Base-by-base conservation (phyloP, 805 yeast genomes). In the Blastobotrys mokoenaii region DNA sequence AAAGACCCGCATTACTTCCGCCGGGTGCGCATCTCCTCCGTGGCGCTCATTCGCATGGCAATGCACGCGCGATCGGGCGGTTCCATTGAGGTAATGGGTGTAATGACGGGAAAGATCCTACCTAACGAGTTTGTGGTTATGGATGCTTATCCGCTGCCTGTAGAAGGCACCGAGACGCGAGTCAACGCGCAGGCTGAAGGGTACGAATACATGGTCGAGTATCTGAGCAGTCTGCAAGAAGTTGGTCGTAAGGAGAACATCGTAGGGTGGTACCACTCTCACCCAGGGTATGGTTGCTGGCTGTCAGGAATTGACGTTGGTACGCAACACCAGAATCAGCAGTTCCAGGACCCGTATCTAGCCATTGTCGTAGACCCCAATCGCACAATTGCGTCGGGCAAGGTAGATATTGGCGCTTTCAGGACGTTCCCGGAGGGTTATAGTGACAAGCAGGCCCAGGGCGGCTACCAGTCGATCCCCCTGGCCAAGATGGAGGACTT, bases 221-320 rank as follows among this genome's bases (percentile, higher is more conserved):
- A 84, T 62, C 67, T 84, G 43, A 80, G 80, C 45, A 67, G 72
- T 36, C 61, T 76, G 50, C 75, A 76, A 57, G 63, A 67, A 20
- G 66, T 72, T 15, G 77, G 76, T 1, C 62, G 75, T n/a, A 49
- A 60, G n/a, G 82, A 84, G 50, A 75, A 84, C 53, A 83, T 90
- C 17, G 85, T 93, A 12, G 98, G 98, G 8, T 90, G 98, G 98
- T 90, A 93, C 64, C 97, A 72, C 63, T 87, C 90, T 3, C 98
- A 90, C 63, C 98, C 98, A 0, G 96, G 96, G 0, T 90, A 88
- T 62, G 97, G 96, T 14, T 89, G 97, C 62, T 90, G 97, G 96
- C 65, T 90, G 38, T 81, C 93, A 45, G 94, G 93, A 3, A 87
- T 90, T 34, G 97, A 90, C 64, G 95, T 93, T 30, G 80, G 84